A percentile compares a stretch with the other conserved stretches of the same genome.
These are phyloP conservation scores for Hypoxylon subgilvum DNA, from an alignment of 495 filamentous ascomycete species.

Conservation along the genomic window DNA sequence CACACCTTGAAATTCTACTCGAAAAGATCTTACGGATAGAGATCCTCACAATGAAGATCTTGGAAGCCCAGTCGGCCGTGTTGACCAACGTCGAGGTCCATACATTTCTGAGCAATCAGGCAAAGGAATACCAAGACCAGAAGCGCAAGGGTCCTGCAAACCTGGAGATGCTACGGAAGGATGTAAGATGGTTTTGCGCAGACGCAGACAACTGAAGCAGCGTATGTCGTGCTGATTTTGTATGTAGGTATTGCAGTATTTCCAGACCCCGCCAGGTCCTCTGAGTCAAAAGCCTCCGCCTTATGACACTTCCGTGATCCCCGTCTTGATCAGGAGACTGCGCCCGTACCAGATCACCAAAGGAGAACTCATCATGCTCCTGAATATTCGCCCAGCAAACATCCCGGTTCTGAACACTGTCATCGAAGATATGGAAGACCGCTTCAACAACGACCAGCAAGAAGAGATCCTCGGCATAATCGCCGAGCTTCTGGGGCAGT, in stretches of 20 bases:
- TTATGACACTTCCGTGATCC: slow-evolving; percentile 43
- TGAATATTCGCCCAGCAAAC: slow-evolving; percentile 51
- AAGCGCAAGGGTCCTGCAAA: slow-evolving; percentile 51
- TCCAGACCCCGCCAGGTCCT: slow-evolving; percentile 48
- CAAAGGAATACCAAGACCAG: slow-evolving; percentile 44
- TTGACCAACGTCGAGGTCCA: slow-evolving; percentile 59
- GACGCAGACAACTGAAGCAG: neutral
- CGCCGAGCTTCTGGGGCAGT: slow-evolving; percentile 50
- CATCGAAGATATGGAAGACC: slow-evolving; percentile 54
- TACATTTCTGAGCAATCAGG: slow-evolving; percentile 51
- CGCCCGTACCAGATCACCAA: slow-evolving; percentile 50
- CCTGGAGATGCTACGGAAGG: slow-evolving; percentile 42
- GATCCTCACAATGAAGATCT: slow-evolving; percentile 52
- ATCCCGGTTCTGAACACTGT: slow-evolving; percentile 46
- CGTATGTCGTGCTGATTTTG: neutral
- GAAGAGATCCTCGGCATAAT: slow-evolving; percentile 51
- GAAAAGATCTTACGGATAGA: neutral
- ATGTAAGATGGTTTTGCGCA: slow-evolving; percentile 30
- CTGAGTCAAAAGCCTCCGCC: slow-evolving; percentile 49
- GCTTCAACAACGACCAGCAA: slow-evolving; percentile 51
- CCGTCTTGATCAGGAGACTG: slow-evolving; percentile 46
- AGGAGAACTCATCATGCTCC: slow-evolving; percentile 52
- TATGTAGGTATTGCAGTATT: slow-evolving; percentile 46
- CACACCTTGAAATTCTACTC: no score
- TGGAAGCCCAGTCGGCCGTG: slow-evolving; percentile 54